phyloP scores from a whole-genome alignment of 2,329 filamentous ascomycete species.

The Pseudogymnoascus sp. region DNA sequence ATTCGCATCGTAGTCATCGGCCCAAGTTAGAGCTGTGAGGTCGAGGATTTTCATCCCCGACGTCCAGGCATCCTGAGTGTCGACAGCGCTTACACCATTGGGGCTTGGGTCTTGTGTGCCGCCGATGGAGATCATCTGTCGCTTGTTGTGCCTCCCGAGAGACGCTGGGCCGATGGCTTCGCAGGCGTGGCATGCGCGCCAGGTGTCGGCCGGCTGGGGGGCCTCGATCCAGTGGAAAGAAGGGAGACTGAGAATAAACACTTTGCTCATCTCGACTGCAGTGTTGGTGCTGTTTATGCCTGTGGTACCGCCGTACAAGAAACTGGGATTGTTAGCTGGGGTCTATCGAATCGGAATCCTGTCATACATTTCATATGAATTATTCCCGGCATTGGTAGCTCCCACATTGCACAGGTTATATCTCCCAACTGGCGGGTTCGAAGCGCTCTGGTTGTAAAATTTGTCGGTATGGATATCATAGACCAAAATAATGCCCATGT shows the following conservation, averaged over 20 bases:
- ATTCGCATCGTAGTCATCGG: constrained; percentile 10
- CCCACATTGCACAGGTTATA: constrained; percentile 9
- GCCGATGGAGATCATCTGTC: constrained; percentile 17
- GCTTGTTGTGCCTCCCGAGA: neutral
- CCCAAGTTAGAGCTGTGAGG: constrained; percentile 15
- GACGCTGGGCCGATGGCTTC: constrained; percentile 12
- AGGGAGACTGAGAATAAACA: constrained; percentile 18
- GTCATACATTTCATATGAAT: constrained; percentile 15
- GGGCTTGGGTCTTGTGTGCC: constrained; percentile 7
- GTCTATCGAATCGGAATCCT: neutral
- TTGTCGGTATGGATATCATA: constrained; percentile 12
- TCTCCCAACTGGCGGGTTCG: constrained; percentile 7
- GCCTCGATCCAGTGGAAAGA: constrained; percentile 18
- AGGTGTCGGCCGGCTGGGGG: constrained; percentile 4
- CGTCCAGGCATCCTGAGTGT: neutral
- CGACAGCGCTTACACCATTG: neutral
- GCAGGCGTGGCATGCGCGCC: constrained; percentile 14
- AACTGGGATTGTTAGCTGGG: constrained; percentile 6
- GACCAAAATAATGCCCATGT: constrained; percentile 9
- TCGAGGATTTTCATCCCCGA: constrained; percentile 16
- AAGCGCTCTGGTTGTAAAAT: constrained; percentile 12
- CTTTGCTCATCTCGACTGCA: constrained; percentile 7
- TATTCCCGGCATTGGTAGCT: constrained; percentile 9
- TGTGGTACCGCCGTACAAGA: constrained; percentile 10
- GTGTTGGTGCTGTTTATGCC: neutral